Conservation (phyloP, 768 basidiomycete species). For the Suillus americanus region DNA sequence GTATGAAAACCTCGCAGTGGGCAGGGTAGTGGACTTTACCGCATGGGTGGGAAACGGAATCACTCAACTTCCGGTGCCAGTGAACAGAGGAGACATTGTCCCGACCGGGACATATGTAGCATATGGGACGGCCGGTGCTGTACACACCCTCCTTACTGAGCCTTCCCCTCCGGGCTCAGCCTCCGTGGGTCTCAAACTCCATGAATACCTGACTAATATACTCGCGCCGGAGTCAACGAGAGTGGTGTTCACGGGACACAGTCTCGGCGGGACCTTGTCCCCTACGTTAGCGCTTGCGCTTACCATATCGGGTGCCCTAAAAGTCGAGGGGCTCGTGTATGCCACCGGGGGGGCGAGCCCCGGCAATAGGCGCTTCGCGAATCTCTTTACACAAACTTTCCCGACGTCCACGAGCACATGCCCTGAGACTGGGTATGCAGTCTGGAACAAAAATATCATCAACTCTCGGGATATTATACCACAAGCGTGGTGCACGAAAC, state of each 20-base stretch:
- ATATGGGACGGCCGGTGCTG: background rate
- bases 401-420: background rate
- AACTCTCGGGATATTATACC: conserved; percentile 17
- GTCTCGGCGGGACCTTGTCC: conserved; percentile 14
- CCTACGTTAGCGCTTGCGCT: conserved; percentile 17
- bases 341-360: conserved; percentile 13
- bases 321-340: conserved; percentile 8
- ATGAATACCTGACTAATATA: conserved; percentile 5
- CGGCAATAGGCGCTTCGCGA: conserved; percentile 8
- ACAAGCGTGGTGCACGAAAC: conserved; percentile 10
- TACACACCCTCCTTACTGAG: conserved; percentile 8
- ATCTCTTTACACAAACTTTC: conserved; percentile 9
- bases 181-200: conserved; percentile 2
- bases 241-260: conserved; percentile 13
- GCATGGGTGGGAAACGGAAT: conserved; percentile 13
- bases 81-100: background rate
- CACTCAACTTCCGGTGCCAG: background rate
- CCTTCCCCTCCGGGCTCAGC: conserved; percentile 1
- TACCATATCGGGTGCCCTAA: background rate
- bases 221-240: background rate
- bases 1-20: conserved; percentile 10
- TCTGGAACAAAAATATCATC: conserved; percentile 21
- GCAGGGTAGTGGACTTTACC: conserved; percentile 11
- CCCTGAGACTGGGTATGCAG: background rate
- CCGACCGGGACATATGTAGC: background rate